Evolutionary conservation across 768 basidiomycete genomes (phyloP), one percentile per base, ranked within the genome.

Genomic region (Mycena kentingensis): DNA sequence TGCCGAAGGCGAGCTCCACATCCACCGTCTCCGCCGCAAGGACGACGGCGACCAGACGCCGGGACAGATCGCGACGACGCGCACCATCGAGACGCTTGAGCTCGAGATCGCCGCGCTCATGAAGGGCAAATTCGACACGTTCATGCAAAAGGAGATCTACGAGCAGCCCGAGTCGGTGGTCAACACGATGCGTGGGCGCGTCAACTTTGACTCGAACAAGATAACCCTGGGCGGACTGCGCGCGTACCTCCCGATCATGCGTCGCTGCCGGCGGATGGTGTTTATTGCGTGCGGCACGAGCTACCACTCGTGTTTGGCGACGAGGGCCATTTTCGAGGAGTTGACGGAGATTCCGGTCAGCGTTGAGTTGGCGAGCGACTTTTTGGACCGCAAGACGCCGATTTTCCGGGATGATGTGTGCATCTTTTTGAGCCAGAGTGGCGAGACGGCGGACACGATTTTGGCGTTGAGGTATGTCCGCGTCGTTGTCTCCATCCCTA

Each of bases 81-180:
- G 97, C 60, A 93, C 84, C 60, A 98, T 99, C 71, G 97, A 98
- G 77, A 97, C 94, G 5, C 85, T 99, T 62, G 97, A 98, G 74
- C 85, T 99, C 60, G 97, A 99, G 73, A 84, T 99, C 39, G 96
- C 96, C n/a, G 97, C 96, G 61, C 98, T 99, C 76, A 98, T 98
- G 97, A 99, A 99, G 81, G 97, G 97, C 67, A 93, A 94, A 72
- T 99, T 98, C 69, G 93, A 93, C 67, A 95, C 96, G 68, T 99
- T 99, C 77, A 99, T 99, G 97, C 96, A 98, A 71, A 99, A 99
- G 77, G 97, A 99, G 73, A 98, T 98, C 63, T 98, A 93, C 77
- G 92, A 98, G 68, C 96, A 98, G 70, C 96, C 97, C 45, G 97
- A 99, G 67, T 96, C 93, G 24, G 97, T 98, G 57, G 93, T 98